Evolutionary conservation across 331 rosid genomes (phyloP).

Genomic region (Erythrophleum ivorense): DNA sequence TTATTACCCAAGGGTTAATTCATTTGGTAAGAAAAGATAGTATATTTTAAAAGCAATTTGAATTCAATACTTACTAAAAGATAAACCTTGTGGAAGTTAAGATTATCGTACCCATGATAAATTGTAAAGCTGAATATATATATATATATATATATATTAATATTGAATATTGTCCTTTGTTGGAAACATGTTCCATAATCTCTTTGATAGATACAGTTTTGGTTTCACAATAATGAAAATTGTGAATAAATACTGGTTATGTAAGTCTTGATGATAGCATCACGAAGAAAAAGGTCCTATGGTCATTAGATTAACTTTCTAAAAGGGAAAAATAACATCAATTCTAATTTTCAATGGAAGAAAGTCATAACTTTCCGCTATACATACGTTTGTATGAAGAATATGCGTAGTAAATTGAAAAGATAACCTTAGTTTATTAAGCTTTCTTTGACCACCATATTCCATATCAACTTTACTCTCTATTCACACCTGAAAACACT

Average conservation of each 20-base stretch:
- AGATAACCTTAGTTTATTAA: slow-evolving; percentile 29
- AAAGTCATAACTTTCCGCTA: slow-evolving; percentile 20
- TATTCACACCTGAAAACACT: neutral
- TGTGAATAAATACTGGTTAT: neutral
- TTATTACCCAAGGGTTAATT: neutral
- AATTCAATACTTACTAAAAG: neutral
- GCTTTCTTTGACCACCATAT: slow-evolving; percentile 16
- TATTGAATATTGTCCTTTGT: neutral
- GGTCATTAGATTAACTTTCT: slow-evolving; percentile 21
- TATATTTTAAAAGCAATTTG: neutral
- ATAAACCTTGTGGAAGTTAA: too few relatives aligned
- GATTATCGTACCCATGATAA: neutral
- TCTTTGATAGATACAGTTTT: neutral
- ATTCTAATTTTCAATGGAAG: slow-evolving; percentile 29
- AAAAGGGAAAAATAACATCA: neutral
- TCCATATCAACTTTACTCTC: slow-evolving; percentile 32
- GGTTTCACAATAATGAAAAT: neutral
- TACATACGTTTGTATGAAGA: slow-evolving; percentile 6
- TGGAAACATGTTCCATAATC: neutral
- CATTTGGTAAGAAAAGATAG: neutral
- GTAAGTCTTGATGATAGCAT: neutral
- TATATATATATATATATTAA: too few relatives aligned
- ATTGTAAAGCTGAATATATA: neutral
- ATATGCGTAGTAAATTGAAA: slow-evolving; percentile 17
- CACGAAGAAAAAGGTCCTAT: slow-evolving; percentile 16